Percentiles rank a stretch among this genome's conserved stretches.
Evolutionary conservation across 148 eudicot genomes (phyloP).

Genomic region (Chenopodium formosanum): DNA sequence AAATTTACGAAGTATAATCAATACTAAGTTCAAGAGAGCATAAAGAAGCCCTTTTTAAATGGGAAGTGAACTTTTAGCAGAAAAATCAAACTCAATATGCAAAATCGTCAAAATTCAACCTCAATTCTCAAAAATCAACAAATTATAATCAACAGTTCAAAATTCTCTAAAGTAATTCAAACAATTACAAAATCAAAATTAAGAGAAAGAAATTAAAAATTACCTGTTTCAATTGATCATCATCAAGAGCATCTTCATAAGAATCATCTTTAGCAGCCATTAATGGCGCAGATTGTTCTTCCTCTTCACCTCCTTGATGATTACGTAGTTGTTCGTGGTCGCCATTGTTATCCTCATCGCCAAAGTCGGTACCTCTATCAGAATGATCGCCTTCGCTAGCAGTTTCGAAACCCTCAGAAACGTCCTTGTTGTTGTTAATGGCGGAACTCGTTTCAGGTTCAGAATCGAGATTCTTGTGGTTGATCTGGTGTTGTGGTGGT

Average conservation of each 20-base stretch:
- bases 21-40: too few species aligned
- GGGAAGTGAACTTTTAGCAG: too few species aligned
- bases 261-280: slow-evolving; percentile 27
- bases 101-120: neutral
- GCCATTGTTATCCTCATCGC: slow-evolving; percentile 14
- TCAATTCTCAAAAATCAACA: neutral
- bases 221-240: slow-evolving; percentile 52
- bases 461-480: neutral
- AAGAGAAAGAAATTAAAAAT: neutral
- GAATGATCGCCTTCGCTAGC: slow-evolving; percentile 67
- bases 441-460: slow-evolving; percentile 20
- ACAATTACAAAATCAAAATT: neutral
- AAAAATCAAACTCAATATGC: neutral
- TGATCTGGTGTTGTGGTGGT: slow-evolving; percentile 11
- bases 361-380: slow-evolving; percentile 32
- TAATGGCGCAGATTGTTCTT: slow-evolving; percentile 15
- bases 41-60: too few species aligned
- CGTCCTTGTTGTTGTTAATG: slow-evolving; percentile 31
- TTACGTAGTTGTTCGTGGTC: slow-evolving; percentile 5
- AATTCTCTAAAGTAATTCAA: neutral
- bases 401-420: slow-evolving; percentile 74
- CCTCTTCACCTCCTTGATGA: neutral
- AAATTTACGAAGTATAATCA: too few species aligned
- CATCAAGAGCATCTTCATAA: slow-evolving; percentile 37
- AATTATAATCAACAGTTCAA: neutral